These are phyloP conservation scores for Erysiphe pulchra DNA, from an alignment of 2,329 filamentous ascomycete genomes.

Conservation along the genomic window DNA sequence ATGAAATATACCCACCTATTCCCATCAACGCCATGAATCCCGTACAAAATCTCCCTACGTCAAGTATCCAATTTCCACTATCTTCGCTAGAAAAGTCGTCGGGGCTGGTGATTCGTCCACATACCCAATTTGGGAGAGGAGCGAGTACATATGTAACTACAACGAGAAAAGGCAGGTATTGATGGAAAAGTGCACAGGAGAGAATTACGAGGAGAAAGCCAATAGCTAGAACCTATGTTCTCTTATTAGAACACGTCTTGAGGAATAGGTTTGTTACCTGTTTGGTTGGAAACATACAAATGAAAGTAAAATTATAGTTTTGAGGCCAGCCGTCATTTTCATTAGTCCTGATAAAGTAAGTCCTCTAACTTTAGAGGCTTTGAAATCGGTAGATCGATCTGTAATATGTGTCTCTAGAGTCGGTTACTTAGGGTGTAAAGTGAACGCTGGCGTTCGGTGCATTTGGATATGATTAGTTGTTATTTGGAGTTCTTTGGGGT, in stretches of 20 bases:
- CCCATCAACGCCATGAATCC: constrained; percentile 96
- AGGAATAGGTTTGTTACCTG: background rate
- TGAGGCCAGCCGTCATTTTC: constrained; percentile 58
- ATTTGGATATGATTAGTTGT: too few species aligned
- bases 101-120: constrained; percentile 60
- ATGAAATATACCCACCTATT: constrained; percentile 42
- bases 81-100: constrained; percentile 71
- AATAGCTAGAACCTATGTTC: constrained; percentile 57
- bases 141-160: constrained; percentile 88
- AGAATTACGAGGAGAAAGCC: constrained; percentile 98
- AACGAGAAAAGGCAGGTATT: constrained; percentile 85
- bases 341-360: constrained; percentile 1
- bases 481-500: too few species aligned
- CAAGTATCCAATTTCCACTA: constrained; percentile 59
- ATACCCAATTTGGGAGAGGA: constrained; percentile 91
- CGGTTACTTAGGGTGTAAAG: background rate
- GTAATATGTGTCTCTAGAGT: background rate
- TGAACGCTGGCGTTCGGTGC: too few species aligned
- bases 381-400: background rate
- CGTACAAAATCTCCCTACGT: constrained; percentile 81
- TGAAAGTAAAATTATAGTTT: constrained; percentile 96
- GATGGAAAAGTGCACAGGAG: constrained; percentile 80
- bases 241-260: background rate
- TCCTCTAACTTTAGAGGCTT: background rate
- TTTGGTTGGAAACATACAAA: constrained; percentile 32